These are phyloP conservation scores for Geosmithia putterillii DNA, from an alignment of 2,329 filamentous ascomycete species.

Conservation along the genomic window DNA sequence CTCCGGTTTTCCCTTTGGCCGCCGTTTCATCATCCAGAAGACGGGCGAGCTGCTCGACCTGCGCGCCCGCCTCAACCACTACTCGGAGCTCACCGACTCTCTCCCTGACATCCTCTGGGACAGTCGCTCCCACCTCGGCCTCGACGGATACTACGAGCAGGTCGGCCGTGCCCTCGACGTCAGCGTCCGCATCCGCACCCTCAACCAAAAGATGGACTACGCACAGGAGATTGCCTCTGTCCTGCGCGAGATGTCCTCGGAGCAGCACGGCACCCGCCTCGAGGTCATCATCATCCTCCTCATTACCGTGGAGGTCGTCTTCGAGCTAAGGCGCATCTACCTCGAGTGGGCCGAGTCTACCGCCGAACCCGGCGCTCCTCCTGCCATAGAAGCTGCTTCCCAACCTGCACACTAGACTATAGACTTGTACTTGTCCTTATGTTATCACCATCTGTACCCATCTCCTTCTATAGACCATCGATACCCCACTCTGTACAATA, in stretches of 20 bases:
- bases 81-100: slow-evolving; percentile 90
- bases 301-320: slow-evolving; percentile 83
- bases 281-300: slow-evolving; percentile 95
- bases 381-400: background rate
- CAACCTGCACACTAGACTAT: background rate
- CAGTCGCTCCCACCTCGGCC: slow-evolving; percentile 69
- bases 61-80: slow-evolving; percentile 87
- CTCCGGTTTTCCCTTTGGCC: slow-evolving; percentile 27
- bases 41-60: slow-evolving; percentile 85
- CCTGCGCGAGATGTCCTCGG: slow-evolving; percentile 74
- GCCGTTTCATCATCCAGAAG: slow-evolving; percentile 78
- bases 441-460: background rate
- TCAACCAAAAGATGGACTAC: slow-evolving; percentile 98
- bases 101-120: slow-evolving; percentile 98
- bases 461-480: no score
- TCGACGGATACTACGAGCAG: slow-evolving; percentile 92
- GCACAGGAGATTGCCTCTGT: slow-evolving; percentile 90
- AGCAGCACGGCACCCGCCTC: slow-evolving; percentile 76
- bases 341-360: slow-evolving; percentile 37
- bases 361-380: background rate
- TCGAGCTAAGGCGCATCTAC: slow-evolving; percentile 67
- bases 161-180: slow-evolving; percentile 86
- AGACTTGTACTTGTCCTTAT: background rate
- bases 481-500: background rate
- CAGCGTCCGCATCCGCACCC: slow-evolving; percentile 73